A percentile compares a stretch with the other conserved stretches of the same genome.
phyloP scores from a whole-genome alignment of 2,329 filamentous ascomycete species.

The Emydomyces testavorans region DNA sequence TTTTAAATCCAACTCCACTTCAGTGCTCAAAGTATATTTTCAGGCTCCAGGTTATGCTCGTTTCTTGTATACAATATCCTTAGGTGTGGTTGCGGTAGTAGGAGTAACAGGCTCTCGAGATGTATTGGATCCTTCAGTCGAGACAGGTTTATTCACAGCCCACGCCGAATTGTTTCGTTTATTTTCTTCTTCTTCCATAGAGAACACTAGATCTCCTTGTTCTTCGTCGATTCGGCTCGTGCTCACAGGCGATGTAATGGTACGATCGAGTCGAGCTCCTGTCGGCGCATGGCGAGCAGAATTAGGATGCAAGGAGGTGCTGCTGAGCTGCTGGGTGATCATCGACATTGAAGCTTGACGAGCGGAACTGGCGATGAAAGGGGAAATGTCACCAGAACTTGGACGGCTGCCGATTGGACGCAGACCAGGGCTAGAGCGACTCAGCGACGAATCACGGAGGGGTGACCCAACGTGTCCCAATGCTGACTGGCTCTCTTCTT shows the following conservation, averaged over 20 bases:
- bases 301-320: conserved; percentile 35
- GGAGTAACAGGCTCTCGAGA: neutral
- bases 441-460: conserved; percentile 49
- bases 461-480: conserved; percentile 55
- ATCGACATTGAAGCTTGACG: conserved; percentile 49
- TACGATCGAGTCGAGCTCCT: conserved; percentile 33
- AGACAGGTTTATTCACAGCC: conserved; percentile 25
- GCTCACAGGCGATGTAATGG: conserved; percentile 36
- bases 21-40: neutral
- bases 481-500: conserved; percentile 40
- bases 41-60: neutral
- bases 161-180: conserved; percentile 32
- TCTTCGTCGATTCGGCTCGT: conserved; percentile 40
- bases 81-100: conserved; percentile 3
- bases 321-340: conserved; percentile 47
- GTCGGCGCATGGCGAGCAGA: conserved; percentile 28
- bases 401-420: conserved; percentile 41
- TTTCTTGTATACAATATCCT: conserved; percentile 11
- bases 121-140: conserved; percentile 19
- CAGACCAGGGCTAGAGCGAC: conserved; percentile 41
- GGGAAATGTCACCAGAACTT: conserved; percentile 38
- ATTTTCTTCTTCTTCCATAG: conserved; percentile 42
- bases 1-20: neutral
- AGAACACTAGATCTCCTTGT: conserved; percentile 38
- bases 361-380: conserved; percentile 45